Conservation (phyloP, 495 filamentous ascomycete genomes). For the Mycothermus thermophilus region DNA sequence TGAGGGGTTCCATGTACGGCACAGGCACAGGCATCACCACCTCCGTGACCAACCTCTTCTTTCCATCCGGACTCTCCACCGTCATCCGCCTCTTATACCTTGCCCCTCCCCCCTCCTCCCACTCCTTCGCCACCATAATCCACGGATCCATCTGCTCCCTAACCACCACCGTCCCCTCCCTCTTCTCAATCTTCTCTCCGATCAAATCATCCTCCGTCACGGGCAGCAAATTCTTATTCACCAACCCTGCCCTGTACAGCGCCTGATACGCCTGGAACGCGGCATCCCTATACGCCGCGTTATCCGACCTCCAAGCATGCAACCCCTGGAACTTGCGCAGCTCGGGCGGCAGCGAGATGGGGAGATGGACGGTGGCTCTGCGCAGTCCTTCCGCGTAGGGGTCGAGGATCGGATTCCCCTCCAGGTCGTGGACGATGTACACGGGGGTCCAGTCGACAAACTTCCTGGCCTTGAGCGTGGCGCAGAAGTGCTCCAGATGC, state of each 20-base stretch:
- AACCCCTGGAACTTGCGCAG: constrained; percentile 44
- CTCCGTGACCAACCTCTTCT: constrained; percentile 25
- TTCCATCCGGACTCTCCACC: constrained; percentile 18
- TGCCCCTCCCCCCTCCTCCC: constrained; percentile 30
- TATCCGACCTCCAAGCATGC: constrained; percentile 54
- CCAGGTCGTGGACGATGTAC: constrained; percentile 24
- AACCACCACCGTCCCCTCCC: constrained; percentile 37
- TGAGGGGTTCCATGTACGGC: constrained; percentile 29
- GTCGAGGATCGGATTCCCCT: constrained; percentile 7
- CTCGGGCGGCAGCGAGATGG: constrained; percentile 49
- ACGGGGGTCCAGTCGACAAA: constrained; percentile 40
- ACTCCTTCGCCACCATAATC: constrained; percentile 43
- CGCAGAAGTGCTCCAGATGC: constrained; percentile 78
- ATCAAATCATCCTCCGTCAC: constrained; percentile 23
- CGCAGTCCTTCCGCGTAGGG: constrained; percentile 12
- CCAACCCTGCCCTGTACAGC: constrained; percentile 53
- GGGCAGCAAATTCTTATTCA: constrained; percentile 74
- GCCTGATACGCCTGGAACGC: constrained; percentile 69
- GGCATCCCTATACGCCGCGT: constrained; percentile 63
- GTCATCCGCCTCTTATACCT: constrained; percentile 19
- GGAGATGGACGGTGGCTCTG: constrained; percentile 52
- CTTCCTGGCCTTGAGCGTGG: constrained; percentile 39
- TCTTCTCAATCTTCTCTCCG: constrained; percentile 28
- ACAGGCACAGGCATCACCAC: constrained; percentile 33
- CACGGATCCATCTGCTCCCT: constrained; percentile 51